These are phyloP conservation scores for Hypoxylon trugodes DNA, from an alignment of 495 filamentous ascomycete species.

Conservation along the genomic window DNA sequence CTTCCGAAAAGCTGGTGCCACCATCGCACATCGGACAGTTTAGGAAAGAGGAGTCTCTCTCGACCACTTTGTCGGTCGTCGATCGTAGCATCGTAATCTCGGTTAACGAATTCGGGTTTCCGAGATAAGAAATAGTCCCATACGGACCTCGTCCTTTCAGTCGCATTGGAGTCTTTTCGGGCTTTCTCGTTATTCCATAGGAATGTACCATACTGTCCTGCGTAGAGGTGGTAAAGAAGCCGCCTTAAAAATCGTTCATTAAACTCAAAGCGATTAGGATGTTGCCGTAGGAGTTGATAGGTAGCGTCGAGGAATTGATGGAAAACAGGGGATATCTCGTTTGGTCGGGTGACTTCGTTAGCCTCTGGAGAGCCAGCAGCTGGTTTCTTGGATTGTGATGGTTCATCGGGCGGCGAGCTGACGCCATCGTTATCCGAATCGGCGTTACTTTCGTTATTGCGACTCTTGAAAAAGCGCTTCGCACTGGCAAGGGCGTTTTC, in stretches of 20 bases:
- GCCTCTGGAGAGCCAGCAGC: constrained; percentile 31
- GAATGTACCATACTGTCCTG: constrained; percentile 97
- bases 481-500: constrained; percentile 88
- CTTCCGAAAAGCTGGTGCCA: constrained; percentile 91
- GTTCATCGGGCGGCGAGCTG: constrained; percentile 39
- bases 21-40: constrained; percentile 75
- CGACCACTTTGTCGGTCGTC: constrained; percentile 80
- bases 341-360: constrained; percentile 62
- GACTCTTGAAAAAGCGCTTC: constrained; percentile 87
- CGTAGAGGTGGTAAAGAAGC: constrained; percentile 92
- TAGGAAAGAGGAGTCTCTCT: constrained; percentile 86
- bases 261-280: constrained; percentile 94
- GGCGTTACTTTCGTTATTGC: constrained; percentile 67
- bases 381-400: constrained; percentile 36
- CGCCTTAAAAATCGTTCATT: constrained; percentile 94
- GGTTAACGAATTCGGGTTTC: constrained; percentile 80
- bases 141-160: constrained; percentile 81
- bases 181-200: constrained; percentile 95
- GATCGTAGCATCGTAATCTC: constrained; percentile 75
- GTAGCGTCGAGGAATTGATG: constrained; percentile 98
- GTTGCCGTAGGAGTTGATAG: constrained; percentile 87
- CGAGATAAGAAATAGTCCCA: constrained; percentile 95
- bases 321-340: constrained; percentile 95
- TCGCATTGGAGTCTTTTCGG: constrained; percentile 74
- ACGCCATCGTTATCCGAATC: constrained; percentile 47